A percentile compares a stretch with the other conserved stretches of the same genome.
Conservation (phyloP, 1,284 basidiomycete species). For the Stygiomarasmius scandens region DNA sequence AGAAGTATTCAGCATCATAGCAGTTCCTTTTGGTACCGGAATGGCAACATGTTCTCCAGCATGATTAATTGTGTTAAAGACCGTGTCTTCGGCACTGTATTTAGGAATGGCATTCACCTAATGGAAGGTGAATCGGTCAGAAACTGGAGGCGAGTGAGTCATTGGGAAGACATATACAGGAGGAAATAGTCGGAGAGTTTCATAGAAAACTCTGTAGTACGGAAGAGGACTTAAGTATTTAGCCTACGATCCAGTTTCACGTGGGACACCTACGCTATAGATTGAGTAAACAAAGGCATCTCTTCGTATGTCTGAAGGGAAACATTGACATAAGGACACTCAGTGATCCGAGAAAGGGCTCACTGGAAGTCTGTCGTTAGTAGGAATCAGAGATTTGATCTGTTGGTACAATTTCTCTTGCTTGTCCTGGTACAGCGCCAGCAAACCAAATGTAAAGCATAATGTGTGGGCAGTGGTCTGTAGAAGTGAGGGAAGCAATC, state of each 20-base stretch:
- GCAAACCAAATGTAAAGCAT: slow-evolving; percentile 10
- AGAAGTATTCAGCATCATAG: slow-evolving; percentile 40
- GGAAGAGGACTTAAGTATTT: too few relatives aligned
- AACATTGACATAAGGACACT: too few relatives aligned
- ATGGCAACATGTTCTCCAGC: slow-evolving; percentile 40
- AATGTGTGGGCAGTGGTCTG: slow-evolving; percentile 31
- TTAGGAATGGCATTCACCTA: slow-evolving; percentile 56
- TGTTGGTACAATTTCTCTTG: slow-evolving; percentile 52
- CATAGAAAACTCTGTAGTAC: slow-evolving; percentile 57
- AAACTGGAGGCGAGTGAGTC: too few relatives aligned
- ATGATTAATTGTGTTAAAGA: slow-evolving; percentile 36
- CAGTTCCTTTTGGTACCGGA: slow-evolving; percentile 47
- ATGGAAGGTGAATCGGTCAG: too few relatives aligned
- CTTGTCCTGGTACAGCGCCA: slow-evolving; percentile 42
- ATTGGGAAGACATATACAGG: slow-evolving; percentile 40
- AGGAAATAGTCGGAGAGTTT: slow-evolving; percentile 63
- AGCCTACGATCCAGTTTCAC: too few relatives aligned
- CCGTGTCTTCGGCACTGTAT: slow-evolving; percentile 46
- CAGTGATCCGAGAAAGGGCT: slow-evolving; percentile 12
- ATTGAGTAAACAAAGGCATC: slow-evolving; percentile 46
- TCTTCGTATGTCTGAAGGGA: slow-evolving; percentile 51
- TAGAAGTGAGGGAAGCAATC: too few relatives aligned
- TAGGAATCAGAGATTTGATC: slow-evolving; percentile 40
- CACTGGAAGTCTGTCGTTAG: slow-evolving; percentile 46
- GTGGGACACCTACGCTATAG: slow-evolving; percentile 50